Evolutionary conservation across 371 early-diverging fungal genomes (phyloP), one percentile per base, ranked within the genome.

Genomic region (Coemansia sp.): DNA sequence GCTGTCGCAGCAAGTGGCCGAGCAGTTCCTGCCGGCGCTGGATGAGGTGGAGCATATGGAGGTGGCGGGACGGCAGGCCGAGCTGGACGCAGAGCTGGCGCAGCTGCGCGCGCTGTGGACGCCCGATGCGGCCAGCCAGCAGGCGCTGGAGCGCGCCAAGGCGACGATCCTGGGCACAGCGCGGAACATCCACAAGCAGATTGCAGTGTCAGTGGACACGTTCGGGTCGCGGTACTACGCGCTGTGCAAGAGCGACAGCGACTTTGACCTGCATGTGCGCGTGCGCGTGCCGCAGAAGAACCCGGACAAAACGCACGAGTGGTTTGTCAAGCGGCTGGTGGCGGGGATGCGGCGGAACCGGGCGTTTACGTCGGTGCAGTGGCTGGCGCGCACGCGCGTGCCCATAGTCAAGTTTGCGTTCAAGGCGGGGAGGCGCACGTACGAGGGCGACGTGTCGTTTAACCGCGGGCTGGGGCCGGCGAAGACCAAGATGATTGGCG

Each of bases 401-500:
- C 84, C 84, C 6, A 82, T 83, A 13, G 71, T 82, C 58, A 83
- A 82, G 63, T 72, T 83, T 49, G 63, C 61, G 16, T 77, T 78
- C 62, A 34, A 36, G 26, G 65, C 62, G 20, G 60, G 67, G n/a
- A 61, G 45, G 34, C 11, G 31, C 34, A 40, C 40, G 54, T 38
- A 53, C 16, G 32, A 43, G 16, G 90, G 92, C 76, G 95, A 95
- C 76, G 84, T 93, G 52, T 92, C 93, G 68, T 87, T 91, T 41
- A 91, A 92, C 68, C 90, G 89, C 57, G 85, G 88, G 1, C 62
- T 92, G 36, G 93, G 92, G 0, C 71, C 91, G 31, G 82, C 86
- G 53, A 95, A 95, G 64, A 91, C 93, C 3, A 67, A 77, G 54
- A 81, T 95, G 80, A 85, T 95, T 35, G 80, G 81, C 65, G 83